Base-by-base conservation (phyloP, 2,329 filamentous ascomycete species). In the Aspergillus costaricaensis region DNA sequence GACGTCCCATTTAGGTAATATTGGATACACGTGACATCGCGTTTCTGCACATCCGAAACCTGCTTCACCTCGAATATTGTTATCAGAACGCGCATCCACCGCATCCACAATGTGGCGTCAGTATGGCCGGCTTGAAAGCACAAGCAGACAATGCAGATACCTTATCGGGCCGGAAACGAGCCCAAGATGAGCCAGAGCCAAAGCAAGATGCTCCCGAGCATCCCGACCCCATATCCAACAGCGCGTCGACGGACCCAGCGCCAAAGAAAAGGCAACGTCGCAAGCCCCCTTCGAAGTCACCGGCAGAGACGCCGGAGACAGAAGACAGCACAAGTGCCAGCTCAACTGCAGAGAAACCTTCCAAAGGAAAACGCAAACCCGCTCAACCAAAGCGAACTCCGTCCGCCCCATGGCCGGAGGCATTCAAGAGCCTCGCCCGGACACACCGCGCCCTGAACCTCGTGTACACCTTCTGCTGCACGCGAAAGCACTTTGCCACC, bases 401-500 rank as follows among this genome's bases (percentile, higher is more conserved):
- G 10, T 64, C 81, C 1, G 79, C 83, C 54, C 83, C 84, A 44
- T 97, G 94, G 92, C 92, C 93, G 0, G 82, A 86, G 1, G 81
- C 84, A 49, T 91, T 98, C 74, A 88, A 86, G 59, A 80, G 82
- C 44, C 82, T 98, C 8, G 87, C 89, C 25, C 88, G 88, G 73
- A 90, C 88, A 0, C 91, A 98, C 73, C 86, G 88, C 62, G 94
- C 95, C 1, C 79, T 99, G 61, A 99, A 96, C 68, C 79, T 98
- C 1, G 92, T 98, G 0, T 96, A 92, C 69, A 98, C 95, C 0
- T 98, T 99, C 72, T 96, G 92, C 79, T 95, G 88, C 72, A 94
- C 94, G 1, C 88, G 95, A 49, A 97, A 96, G 73, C 91, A 98
- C 69, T 83, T 98, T 27, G 88, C 91, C 0, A 98, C 95, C 0